Conservation (phyloP, 2,329 filamentous ascomycete genomes). For the Paraconiothyrium brasiliense region DNA sequence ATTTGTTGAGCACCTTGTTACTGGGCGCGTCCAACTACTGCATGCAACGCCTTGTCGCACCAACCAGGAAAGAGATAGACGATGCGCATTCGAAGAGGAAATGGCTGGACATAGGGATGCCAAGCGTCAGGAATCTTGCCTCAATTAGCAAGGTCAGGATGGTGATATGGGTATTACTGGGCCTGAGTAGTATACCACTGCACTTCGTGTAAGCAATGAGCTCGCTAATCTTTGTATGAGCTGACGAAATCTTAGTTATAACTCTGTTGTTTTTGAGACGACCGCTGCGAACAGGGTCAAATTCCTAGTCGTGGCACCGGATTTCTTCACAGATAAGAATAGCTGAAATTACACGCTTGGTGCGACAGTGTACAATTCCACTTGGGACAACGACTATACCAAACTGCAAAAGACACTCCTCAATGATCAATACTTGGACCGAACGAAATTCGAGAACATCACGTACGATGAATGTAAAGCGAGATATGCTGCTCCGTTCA, state of each 20-base stretch:
- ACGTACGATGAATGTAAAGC: too few relatives aligned
- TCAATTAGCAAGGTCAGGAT: slow-evolving; percentile 11
- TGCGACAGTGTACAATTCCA: too few relatives aligned
- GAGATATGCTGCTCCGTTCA: too few relatives aligned
- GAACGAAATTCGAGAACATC: too few relatives aligned
- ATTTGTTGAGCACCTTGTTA: slow-evolving; percentile 56
- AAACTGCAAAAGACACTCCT: too few relatives aligned
- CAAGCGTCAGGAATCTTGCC: slow-evolving; percentile 51
- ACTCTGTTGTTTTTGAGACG: too few relatives aligned
- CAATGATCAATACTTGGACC: too few relatives aligned
- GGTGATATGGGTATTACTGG: slow-evolving; percentile 22
- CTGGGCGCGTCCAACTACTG: slow-evolving; percentile 61
- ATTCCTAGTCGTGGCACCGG: too few relatives aligned
- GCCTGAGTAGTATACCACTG: slow-evolving; percentile 21
- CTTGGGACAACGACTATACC: too few relatives aligned
- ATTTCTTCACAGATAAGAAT: too few relatives aligned
- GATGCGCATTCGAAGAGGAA: slow-evolving; percentile 52
- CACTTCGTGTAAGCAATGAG: slow-evolving; percentile 25
- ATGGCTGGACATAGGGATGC: slow-evolving; percentile 54
- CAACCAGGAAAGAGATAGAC: slow-evolving; percentile 60
- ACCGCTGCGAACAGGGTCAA: too few relatives aligned
- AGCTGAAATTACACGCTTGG: too few relatives aligned
- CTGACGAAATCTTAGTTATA: not conserved
- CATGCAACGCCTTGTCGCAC: slow-evolving; percentile 62
- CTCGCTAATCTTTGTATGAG: slow-evolving; percentile 21